These are phyloP conservation scores for Isoetes taiwanensis DNA, from an alignment of 75 land plant species.

Conservation along the genomic window DNA sequence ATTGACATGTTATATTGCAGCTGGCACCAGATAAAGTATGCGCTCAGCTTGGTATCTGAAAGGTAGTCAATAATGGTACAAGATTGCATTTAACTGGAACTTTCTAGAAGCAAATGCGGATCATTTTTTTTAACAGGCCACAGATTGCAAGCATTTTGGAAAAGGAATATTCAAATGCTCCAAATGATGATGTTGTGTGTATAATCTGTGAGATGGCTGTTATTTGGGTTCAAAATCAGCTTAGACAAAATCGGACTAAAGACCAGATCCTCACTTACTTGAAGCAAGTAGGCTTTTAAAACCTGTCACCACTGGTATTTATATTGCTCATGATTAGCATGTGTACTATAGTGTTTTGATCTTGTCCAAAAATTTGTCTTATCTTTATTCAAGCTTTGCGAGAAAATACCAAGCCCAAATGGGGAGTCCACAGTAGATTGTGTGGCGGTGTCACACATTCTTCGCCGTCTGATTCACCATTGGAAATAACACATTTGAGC, in stretches of 20 bases:
- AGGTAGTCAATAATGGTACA: not conserved
- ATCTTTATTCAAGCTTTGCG: constrained; percentile 46
- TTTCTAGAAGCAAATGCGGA: not conserved
- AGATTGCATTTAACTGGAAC: not conserved
- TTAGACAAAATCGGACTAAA: constrained; percentile 37
- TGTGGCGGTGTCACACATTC: constrained; percentile 23
- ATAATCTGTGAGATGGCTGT: constrained; percentile 75
- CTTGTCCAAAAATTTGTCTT: too few relatives aligned
- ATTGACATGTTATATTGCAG: constrained; percentile 11
- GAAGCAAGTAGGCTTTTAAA: constrained; percentile 39
- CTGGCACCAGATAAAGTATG: constrained; percentile 15
- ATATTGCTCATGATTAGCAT: not conserved
- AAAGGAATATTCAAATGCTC: constrained; percentile 19
- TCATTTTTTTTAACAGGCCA: constrained; percentile 16
- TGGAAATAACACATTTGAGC: constrained; percentile 25
- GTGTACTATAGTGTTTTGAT: too few relatives aligned
- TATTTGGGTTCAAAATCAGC: constrained; percentile 62
- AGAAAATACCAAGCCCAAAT: constrained; percentile 42
- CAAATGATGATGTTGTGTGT: constrained; percentile 24
- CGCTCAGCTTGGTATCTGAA: constrained; percentile 21
- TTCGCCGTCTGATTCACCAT: constrained; percentile 35
- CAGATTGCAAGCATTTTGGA: too few relatives aligned
- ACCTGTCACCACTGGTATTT: too few relatives aligned
- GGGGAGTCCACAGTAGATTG: constrained; percentile 49
- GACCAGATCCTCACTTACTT: constrained; percentile 39